Evolutionary conservation across 768 basidiomycete species (phyloP).

Genomic region (Mycena albidolilacea): DNA sequence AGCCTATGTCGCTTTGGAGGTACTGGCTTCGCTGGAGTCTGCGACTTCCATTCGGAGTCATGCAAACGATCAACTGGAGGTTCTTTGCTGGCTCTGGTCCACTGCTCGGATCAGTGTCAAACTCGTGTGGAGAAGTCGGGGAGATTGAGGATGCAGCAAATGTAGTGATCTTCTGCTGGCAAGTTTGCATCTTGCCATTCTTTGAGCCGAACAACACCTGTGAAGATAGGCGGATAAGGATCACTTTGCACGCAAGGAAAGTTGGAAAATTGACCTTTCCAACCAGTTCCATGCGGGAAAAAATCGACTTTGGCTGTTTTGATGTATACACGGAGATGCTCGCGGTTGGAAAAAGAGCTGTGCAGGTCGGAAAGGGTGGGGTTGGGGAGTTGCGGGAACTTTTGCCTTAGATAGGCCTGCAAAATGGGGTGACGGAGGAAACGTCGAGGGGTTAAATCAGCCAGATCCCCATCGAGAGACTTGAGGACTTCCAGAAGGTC

Average conservation of each 20-base stretch:
- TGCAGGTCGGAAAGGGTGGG: slow-evolving; percentile 1
- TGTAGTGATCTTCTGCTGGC: slow-evolving; percentile 27
- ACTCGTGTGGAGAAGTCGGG: neutral
- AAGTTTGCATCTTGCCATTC: slow-evolving; percentile 23
- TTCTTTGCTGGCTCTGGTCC: slow-evolving; percentile 16
- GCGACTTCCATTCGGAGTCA: slow-evolving; percentile 31
- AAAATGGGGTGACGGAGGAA: slow-evolving; percentile 8
- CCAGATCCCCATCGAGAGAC: neutral
- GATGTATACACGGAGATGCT: neutral
- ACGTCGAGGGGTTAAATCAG: neutral
- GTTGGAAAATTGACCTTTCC: neutral
- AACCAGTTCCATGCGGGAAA: neutral
- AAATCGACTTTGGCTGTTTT: neutral
- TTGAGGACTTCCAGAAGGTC: neutral
- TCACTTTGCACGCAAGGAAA: neutral
- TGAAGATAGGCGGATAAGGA: slow-evolving; percentile 2
- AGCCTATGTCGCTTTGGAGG: slow-evolving; percentile 37
- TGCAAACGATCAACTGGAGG: slow-evolving; percentile 40
- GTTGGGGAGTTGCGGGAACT: neutral
- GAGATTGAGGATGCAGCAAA: slow-evolving; percentile 18
- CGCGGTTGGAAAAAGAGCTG: slow-evolving; percentile 1
- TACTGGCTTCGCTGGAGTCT: slow-evolving; percentile 27
- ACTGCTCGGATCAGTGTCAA: neutral
- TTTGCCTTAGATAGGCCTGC: neutral
- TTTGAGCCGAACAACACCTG: slow-evolving; percentile 38